Percentiles rank a stretch among this genome's conserved stretches.
These are phyloP conservation scores for Penicillium cataractarum DNA, from an alignment of 495 filamentous ascomycete species.

Conservation along the genomic window DNA sequence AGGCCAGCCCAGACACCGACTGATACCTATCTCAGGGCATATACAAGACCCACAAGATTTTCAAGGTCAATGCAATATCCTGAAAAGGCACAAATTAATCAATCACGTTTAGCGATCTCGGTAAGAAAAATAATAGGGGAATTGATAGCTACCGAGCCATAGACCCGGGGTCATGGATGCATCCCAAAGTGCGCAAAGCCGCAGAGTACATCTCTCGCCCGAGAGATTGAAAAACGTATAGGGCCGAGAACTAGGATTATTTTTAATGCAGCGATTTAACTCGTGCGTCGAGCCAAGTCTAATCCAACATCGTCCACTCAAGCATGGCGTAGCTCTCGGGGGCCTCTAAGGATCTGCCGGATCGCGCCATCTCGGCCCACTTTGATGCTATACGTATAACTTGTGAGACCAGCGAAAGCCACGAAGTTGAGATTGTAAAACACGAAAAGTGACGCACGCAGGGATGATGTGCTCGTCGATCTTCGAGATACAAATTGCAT, in stretches of 20 bases:
- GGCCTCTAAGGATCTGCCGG: slow-evolving; percentile 12
- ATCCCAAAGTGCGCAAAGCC: background rate
- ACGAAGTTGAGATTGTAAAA: background rate
- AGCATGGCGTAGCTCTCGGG: background rate
- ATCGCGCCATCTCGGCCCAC: slow-evolving; percentile 49
- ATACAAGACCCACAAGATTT: too few species aligned
- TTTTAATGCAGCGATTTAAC: background rate
- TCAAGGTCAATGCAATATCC: too few species aligned
- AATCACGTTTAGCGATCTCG: too few species aligned
- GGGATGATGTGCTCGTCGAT: slow-evolving; percentile 22
- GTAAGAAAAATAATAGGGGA: too few species aligned
- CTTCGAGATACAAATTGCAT: slow-evolving; percentile 13
- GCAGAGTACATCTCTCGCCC: slow-evolving; percentile 23
- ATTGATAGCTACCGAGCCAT: too few species aligned
- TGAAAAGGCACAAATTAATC: too few species aligned
- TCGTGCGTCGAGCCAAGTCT: slow-evolving; percentile 2
- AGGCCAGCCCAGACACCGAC: too few species aligned
- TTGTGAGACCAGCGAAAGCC: background rate
- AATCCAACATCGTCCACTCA: slow-evolving; percentile 12
- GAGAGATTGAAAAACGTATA: slow-evolving; percentile 14
- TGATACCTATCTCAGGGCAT: too few species aligned
- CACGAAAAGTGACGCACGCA: slow-evolving; percentile 15
- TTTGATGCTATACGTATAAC: slow-evolving; percentile 38
- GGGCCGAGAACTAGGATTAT: background rate
- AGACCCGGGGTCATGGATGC: too few species aligned